Percentiles rank a stretch among this genome's conserved stretches.
These are phyloP conservation scores for Termitomyces sp. DNA, from an alignment of 768 basidiomycete genomes.

Conservation along the genomic window DNA sequence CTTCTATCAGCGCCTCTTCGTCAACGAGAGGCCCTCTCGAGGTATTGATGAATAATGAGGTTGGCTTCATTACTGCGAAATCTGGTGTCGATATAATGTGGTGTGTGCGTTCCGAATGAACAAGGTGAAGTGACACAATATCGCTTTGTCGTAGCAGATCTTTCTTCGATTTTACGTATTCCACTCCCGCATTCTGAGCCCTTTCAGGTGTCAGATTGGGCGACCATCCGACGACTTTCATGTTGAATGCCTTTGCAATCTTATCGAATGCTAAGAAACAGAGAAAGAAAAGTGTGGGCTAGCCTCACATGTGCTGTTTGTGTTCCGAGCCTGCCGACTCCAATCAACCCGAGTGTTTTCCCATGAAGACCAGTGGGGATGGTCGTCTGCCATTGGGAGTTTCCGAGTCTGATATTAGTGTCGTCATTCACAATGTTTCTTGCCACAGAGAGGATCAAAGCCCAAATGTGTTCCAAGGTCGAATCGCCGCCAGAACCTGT, in stretches of 20 bases:
- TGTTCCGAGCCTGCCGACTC: constrained; percentile 53
- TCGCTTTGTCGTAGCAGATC: constrained; percentile 50
- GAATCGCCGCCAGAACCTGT: constrained; percentile 38
- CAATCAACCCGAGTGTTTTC: constrained; percentile 54
- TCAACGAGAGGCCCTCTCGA: constrained; percentile 63
- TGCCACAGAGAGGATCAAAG: constrained; percentile 45
- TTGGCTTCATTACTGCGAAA: constrained; percentile 48
- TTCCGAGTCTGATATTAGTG: constrained; percentile 35
- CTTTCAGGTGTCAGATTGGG: constrained; percentile 57
- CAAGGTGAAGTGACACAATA: constrained; percentile 57
- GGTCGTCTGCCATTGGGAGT: constrained; percentile 48
- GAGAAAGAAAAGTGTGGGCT: constrained; percentile 2
- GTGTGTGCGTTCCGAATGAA: constrained; percentile 44
- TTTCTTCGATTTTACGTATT: constrained; percentile 42
- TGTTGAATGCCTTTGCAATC: constrained; percentile 55
- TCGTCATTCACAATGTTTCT: constrained; percentile 47
- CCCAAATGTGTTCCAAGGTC: constrained; percentile 65
- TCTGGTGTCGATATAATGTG: constrained; percentile 44
- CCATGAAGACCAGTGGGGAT: constrained; percentile 48
- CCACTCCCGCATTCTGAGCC: constrained; percentile 45
- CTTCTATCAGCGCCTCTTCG: constrained; percentile 46
- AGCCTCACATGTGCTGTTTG: constrained; percentile 39
- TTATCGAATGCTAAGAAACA: constrained; percentile 13
- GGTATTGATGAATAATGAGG: constrained; percentile 61
- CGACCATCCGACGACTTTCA: constrained; percentile 62